Evolutionary conservation across 2,329 filamentous ascomycete genomes (phyloP).

Genomic region (Fonsecaea pedrosoi): DNA sequence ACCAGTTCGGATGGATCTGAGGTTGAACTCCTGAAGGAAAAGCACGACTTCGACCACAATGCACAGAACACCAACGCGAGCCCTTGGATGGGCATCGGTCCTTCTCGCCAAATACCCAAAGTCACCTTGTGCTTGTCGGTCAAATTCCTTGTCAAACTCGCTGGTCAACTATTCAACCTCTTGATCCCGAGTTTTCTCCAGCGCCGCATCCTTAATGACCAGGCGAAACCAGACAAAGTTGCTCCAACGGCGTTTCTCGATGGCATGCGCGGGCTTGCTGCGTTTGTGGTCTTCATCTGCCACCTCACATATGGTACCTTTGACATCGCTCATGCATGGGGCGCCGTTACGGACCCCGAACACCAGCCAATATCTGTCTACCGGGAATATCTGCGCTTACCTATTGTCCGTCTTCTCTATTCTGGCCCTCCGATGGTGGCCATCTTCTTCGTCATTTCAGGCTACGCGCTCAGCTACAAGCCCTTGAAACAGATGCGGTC

Average conservation of each 20-base stretch:
- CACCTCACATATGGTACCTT: conserved; percentile 38
- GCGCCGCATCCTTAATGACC: conserved; percentile 17
- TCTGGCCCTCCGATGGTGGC: conserved; percentile 45
- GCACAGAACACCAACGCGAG: neutral
- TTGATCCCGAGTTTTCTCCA: conserved; percentile 32
- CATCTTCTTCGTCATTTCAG: conserved; percentile 58
- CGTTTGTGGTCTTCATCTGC: conserved; percentile 37
- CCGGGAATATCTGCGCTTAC: conserved; percentile 31
- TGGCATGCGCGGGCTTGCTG: conserved; percentile 53
- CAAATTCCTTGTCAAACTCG: conserved; percentile 18
- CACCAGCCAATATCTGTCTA: conserved; percentile 10
- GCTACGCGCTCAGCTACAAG: conserved; percentile 56
- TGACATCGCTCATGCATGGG: conserved; percentile 35
- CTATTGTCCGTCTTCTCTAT: conserved; percentile 37
- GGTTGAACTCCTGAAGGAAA: conserved; percentile 26
- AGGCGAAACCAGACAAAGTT: conserved; percentile 14
- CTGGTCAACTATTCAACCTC: conserved; percentile 17
- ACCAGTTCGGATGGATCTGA: conserved; percentile 28
- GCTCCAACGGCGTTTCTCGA: conserved; percentile 44
- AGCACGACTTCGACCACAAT: conserved; percentile 20
- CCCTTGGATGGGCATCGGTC: conserved; percentile 4
- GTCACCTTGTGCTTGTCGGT: conserved; percentile 20
- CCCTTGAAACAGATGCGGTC: conserved; percentile 49
- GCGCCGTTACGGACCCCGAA: conserved; percentile 30
- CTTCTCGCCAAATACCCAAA: conserved; percentile 10